Conservation (phyloP, 768 basidiomycete species). For the Tricholoma hemisulphureum region DNA sequence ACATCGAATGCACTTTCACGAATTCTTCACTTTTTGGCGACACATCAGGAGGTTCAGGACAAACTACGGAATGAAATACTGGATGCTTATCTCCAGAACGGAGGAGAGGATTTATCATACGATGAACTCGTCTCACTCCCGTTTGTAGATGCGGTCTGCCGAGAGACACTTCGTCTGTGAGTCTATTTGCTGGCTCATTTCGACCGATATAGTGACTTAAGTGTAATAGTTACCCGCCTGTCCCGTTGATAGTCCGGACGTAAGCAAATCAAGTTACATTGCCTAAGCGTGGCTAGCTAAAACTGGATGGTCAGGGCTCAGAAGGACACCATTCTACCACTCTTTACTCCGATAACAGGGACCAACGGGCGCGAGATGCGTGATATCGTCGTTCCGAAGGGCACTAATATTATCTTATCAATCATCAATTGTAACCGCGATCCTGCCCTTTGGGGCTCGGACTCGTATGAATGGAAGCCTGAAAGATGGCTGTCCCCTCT, state of each 20-base stretch:
- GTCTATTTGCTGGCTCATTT: too few relatives aligned
- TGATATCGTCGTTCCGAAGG: slow-evolving; percentile 38
- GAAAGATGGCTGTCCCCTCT: slow-evolving; percentile 46
- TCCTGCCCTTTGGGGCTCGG: slow-evolving; percentile 44
- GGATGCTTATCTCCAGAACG: slow-evolving; percentile 18
- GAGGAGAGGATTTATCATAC: slow-evolving; percentile 38
- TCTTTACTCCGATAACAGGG: slow-evolving; percentile 36
- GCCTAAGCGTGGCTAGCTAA: neutral
- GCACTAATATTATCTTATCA: slow-evolving; percentile 38
- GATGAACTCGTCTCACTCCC: too few relatives aligned
- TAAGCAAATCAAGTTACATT: neutral
- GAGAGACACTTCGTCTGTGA: too few relatives aligned
- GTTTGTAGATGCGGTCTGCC: too few relatives aligned
- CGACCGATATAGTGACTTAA: too few relatives aligned
- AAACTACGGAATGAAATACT: slow-evolving; percentile 36
- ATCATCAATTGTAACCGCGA: slow-evolving; percentile 39
- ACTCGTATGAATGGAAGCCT: slow-evolving; percentile 49
- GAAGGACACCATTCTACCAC: slow-evolving; percentile 39
- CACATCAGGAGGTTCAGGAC: slow-evolving; percentile 27
- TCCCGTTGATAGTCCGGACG: slow-evolving; percentile 13
- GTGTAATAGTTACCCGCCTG: slow-evolving; percentile 15
- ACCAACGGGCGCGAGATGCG: slow-evolving; percentile 34
- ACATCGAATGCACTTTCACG: slow-evolving; percentile 38
- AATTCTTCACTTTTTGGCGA: slow-evolving; percentile 33
- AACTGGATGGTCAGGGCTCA: slow-evolving; percentile 24